Base-by-base conservation (phyloP, 2,329 filamentous ascomycete species). In the Talaromyces albobiverticillius region DNA sequence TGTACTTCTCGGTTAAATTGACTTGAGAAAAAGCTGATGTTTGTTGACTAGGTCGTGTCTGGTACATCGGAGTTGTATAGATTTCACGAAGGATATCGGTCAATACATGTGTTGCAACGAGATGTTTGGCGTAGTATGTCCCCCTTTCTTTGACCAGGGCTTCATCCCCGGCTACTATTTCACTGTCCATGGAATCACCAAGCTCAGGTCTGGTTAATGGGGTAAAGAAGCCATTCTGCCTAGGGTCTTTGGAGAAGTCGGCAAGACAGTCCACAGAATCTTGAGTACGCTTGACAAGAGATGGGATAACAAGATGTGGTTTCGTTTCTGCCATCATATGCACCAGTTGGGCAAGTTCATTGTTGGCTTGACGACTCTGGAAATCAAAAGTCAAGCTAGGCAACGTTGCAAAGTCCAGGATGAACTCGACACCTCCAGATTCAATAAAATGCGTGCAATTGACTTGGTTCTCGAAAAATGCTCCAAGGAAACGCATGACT, bases 1-100 rank as follows among this genome's bases (percentile, higher is more conserved):
- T 78, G 67, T 95, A 95, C 67, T 90, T 86, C 68, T 97, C 93
- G 29, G 86, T 90, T 20, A 95, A 81, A 65, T 95, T 95, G 61
- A 95, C 82, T 23, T 84, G 81, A 52, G 83, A 84, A 63, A 96
- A 88, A 10, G 87, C 81, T 26, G 84, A 81, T 9, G 76, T 76
- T 49, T 82, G 79, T 29, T 80, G 75, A 31, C 73, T 77, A 23
- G 85, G 82, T 54, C 90, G 81, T 51, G 83, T 82, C 54, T 84
- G 83, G 65, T 83, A 85, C 47, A 83, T 74, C 20, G 82, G 80
- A 51, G 76, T 73, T 43, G 85, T 84, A 67, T 89, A 96, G 56
- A 88, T 86, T 54, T 88, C 82, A 31, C 85, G 86, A 31, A 95
- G 78, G 20, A 90, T 84, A 61, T 86, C 86, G 36, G 91, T 83